Evolutionary conservation across 192 early-diverging fungal species (phyloP).

Genomic region (Backusella tuberculispora): DNA sequence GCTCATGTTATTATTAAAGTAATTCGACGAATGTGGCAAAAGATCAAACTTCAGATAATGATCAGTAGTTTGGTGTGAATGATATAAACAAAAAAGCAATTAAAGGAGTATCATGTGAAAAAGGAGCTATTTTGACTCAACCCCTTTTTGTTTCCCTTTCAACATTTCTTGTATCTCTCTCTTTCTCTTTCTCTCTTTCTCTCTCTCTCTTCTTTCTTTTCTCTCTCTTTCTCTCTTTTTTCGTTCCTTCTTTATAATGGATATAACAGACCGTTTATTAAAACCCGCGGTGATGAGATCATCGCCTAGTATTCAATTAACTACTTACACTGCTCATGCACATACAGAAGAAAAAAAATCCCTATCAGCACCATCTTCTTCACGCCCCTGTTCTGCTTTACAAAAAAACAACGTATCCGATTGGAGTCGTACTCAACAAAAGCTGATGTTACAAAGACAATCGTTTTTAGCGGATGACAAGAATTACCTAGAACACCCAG

Average conservation of each 20-base stretch:
- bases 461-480: constrained; percentile 48
- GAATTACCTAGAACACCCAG: constrained; percentile 47
- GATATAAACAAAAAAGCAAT: constrained; percentile 19
- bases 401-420: not conserved
- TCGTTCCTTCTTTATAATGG: not conserved
- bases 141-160: constrained; percentile 13
- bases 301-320: constrained; percentile 8
- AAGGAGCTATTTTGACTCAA: constrained; percentile 18
- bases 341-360: constrained; percentile 16
- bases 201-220: not conserved
- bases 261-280: not conserved
- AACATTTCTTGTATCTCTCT: constrained; percentile 14
- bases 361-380: not conserved
- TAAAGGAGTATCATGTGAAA: constrained; percentile 18
- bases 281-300: constrained; percentile 1
- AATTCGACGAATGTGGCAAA: constrained; percentile 16
- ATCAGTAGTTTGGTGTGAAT: constrained; percentile 15
- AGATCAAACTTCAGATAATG: constrained; percentile 10
- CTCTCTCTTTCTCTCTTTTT: not conserved
- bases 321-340: constrained; percentile 13
- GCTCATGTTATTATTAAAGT: constrained; percentile 16
- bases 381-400: not conserved
- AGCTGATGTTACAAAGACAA: constrained; percentile 49
- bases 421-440: constrained; percentile 48
- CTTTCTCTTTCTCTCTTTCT: not conserved